Conservation (phyloP, 2,329 filamentous ascomycete species). For the Aspergillus arachidicola region DNA sequence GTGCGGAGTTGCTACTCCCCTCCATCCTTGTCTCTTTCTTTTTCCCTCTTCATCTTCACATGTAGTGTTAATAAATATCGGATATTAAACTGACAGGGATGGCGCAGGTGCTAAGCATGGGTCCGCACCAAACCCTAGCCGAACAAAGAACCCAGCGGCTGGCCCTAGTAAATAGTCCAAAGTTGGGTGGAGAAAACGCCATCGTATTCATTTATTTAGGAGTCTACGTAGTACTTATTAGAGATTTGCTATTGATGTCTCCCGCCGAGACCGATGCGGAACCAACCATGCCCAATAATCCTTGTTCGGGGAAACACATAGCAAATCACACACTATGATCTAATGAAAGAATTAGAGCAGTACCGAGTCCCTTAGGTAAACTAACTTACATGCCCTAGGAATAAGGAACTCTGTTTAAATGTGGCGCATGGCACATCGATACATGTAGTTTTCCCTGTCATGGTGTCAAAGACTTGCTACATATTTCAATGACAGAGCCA, state of each 20-base stretch:
- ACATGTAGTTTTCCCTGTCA: neutral
- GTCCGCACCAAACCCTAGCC: neutral
- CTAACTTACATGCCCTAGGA: neutral
- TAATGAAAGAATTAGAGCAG: neutral
- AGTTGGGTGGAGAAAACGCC: neutral
- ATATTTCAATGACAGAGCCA: neutral
- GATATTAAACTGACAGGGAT: neutral
- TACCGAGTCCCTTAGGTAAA: neutral
- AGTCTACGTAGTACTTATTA: neutral
- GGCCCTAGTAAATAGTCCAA: neutral
- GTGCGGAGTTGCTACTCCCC: too few relatives aligned
- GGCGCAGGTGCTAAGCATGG: neutral
- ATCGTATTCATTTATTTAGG: neutral
- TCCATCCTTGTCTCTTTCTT: neutral
- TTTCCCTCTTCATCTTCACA: neutral
- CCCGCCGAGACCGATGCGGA: neutral
- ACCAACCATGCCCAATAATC: neutral
- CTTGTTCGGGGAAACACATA: neutral
- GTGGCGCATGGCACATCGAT: neutral
- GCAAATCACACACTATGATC: neutral
- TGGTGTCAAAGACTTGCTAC: neutral
- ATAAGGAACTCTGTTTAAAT: neutral
- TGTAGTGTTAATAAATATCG: neutral
- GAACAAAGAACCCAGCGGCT: neutral
- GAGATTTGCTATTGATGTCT: neutral